A percentile compares a stretch with the other conserved stretches of the same genome.
Conservation (phyloP, 345 rosid genomes). For the Hypericum perforatum region DNA sequence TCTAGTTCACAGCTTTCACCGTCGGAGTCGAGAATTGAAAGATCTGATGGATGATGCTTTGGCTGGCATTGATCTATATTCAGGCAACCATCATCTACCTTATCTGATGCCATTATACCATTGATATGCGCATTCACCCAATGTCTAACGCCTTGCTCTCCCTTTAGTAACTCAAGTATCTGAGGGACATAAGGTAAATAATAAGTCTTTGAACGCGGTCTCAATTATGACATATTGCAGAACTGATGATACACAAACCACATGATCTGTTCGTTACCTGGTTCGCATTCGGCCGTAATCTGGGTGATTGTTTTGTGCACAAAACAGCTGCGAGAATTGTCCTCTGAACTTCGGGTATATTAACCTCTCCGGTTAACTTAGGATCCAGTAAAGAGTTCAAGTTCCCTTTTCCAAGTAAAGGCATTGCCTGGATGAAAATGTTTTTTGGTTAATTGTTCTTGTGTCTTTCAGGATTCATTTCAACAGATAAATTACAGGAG, state of each 20-base stretch:
- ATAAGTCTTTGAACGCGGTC: not conserved
- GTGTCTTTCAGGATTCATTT: no score
- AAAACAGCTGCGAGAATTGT: constrained; percentile 18
- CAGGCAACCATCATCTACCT: not conserved
- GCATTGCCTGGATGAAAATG: constrained; percentile 17
- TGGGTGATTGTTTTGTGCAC: constrained; percentile 14
- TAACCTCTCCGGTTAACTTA: not conserved
- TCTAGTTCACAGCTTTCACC: not conserved
- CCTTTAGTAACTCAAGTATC: constrained; percentile 21
- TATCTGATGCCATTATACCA: not conserved
- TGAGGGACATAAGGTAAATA: not conserved
- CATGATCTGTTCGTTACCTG: constrained; percentile 3
- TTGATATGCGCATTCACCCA: constrained; percentile 12
- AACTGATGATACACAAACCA: not conserved
- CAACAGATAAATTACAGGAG: not conserved
- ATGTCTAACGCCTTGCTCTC: constrained; percentile 6
- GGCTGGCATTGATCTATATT: no score
- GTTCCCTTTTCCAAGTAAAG: constrained; percentile 14
- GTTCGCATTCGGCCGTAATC: constrained; percentile 17
- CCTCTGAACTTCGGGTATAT: constrained; percentile 7
- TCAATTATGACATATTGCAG: not conserved
- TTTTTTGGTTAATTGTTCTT: no score
- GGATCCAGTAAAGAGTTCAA: constrained; percentile 13
- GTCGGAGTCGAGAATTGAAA: not conserved
- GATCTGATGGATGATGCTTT: not conserved